Evolutionary conservation across 768 basidiomycete species (phyloP).

Genomic region (Strobilomyces confusus): DNA sequence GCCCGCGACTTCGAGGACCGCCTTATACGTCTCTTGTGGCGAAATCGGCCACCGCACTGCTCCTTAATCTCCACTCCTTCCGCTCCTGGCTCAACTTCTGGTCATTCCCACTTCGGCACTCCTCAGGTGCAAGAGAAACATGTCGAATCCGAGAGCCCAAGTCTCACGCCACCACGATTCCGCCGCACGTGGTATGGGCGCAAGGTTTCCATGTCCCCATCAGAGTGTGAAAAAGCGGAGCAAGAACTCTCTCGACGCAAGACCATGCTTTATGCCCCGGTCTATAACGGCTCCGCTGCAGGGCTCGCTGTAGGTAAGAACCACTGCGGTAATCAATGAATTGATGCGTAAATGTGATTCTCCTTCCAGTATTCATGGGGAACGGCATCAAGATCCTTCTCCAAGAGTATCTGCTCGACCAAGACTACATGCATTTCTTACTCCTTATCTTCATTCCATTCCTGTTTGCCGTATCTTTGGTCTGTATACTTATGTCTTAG

Average conservation of each 20-base stretch:
- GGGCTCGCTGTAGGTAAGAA: constrained; percentile 23
- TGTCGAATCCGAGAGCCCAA: constrained; percentile 13
- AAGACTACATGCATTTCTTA: constrained; percentile 38
- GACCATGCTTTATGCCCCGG: constrained; percentile 23
- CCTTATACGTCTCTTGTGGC: constrained; percentile 56
- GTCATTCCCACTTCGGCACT: constrained; percentile 32
- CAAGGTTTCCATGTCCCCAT: constrained; percentile 40
- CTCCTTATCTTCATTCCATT: constrained; percentile 40
- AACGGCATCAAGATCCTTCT: constrained; percentile 62
- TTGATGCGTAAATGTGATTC: constrained; percentile 2
- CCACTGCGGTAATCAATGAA: not conserved
- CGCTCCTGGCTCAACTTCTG: constrained; percentile 34
- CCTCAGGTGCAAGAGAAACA: constrained; percentile 16
- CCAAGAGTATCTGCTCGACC: constrained; percentile 47
- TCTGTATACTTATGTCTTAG: constrained; percentile 17
- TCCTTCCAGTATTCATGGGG: constrained; percentile 52
- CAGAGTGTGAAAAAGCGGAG: constrained; percentile 25
- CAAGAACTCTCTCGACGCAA: constrained; percentile 14
- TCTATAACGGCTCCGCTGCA: constrained; percentile 28
- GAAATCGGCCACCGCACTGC: constrained; percentile 29
- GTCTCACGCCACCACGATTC: constrained; percentile 26
- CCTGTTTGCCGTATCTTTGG: constrained; percentile 45
- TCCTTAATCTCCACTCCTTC: constrained; percentile 25
- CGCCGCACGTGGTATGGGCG: constrained; percentile 61
- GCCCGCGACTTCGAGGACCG: constrained; percentile 52